Conservation (phyloP, 768 basidiomycete genomes). For the Mrakia frigida region DNA sequence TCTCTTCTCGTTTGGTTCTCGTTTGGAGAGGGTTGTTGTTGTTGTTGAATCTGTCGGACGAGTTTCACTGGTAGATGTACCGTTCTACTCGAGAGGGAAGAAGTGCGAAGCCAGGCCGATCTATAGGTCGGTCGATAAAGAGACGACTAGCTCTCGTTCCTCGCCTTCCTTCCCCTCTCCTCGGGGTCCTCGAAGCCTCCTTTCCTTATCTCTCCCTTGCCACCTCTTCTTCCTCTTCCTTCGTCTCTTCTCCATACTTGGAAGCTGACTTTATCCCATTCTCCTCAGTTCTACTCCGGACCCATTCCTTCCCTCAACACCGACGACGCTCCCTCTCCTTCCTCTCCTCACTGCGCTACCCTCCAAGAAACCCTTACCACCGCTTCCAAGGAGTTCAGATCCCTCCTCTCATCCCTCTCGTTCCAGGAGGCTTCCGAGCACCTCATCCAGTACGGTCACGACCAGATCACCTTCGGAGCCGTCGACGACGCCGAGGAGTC, state of each 20-base stretch:
- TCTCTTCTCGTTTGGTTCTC: background rate
- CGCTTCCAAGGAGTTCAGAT: conserved; percentile 14
- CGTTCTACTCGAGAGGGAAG: too few species aligned
- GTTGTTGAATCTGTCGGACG: background rate
- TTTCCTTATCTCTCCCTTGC: too few species aligned
- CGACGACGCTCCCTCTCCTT: background rate
- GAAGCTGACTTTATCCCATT: background rate
- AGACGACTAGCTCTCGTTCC: too few species aligned
- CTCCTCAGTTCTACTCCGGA: conserved; percentile 28
- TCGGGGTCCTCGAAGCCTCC: too few species aligned
- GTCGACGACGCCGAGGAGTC: background rate
- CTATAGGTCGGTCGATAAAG: too few species aligned
- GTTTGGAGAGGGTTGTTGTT: background rate
- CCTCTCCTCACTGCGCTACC: conserved; percentile 33
- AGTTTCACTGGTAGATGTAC: background rate
- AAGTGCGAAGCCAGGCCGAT: too few species aligned
- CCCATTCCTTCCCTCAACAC: conserved; percentile 1
- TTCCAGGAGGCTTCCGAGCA: conserved; percentile 23
- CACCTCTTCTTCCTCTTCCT: background rate
- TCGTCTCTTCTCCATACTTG: background rate
- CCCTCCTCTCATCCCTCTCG: conserved; percentile 21
- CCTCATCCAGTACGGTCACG: conserved; percentile 30
- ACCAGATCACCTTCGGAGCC: conserved; percentile 22
- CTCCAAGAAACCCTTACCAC: conserved; percentile 32
- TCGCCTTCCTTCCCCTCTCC: too few species aligned